Evolutionary conservation across 768 basidiomycete genomes (phyloP).

Genomic region (Rhizopogon vesiculosus): DNA sequence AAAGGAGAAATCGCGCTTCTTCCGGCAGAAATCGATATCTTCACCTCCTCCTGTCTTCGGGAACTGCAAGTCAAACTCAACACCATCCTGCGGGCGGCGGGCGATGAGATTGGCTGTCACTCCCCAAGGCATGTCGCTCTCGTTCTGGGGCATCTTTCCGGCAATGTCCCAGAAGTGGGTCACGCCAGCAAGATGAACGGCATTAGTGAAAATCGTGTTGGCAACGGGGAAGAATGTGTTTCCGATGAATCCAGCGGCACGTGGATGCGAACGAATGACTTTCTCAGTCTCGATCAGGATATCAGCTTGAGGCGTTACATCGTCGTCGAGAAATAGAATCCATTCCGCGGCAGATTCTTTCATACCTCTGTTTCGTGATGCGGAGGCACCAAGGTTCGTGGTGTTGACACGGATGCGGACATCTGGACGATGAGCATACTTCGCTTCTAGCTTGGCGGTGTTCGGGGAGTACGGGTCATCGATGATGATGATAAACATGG

Average conservation of each 20-base stretch:
- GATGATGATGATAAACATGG: constrained; percentile 56
- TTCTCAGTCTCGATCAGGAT: constrained; percentile 44
- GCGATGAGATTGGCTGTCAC: constrained; percentile 56
- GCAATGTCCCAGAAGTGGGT: constrained; percentile 64
- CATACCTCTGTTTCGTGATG: constrained; percentile 51
- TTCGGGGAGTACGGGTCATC: constrained; percentile 46
- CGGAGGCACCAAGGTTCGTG: constrained; percentile 46
- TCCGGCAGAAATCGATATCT: constrained; percentile 55
- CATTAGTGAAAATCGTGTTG: constrained; percentile 43
- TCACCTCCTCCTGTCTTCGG: constrained; percentile 66
- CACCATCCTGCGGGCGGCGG: constrained; percentile 39
- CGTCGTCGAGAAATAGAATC: constrained; percentile 60
- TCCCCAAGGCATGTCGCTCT: constrained; percentile 53
- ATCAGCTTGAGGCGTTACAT: constrained; percentile 38
- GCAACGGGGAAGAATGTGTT: constrained; percentile 45
- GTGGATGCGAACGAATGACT: constrained; percentile 39
- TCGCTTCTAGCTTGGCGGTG: constrained; percentile 32
- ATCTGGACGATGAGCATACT: constrained; percentile 40
- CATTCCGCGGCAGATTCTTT: constrained; percentile 53
- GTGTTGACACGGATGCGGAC: constrained; percentile 50
- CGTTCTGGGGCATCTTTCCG: constrained; percentile 31
- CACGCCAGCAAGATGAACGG: constrained; percentile 51
- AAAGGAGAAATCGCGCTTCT: constrained; percentile 37
- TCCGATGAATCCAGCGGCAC: constrained; percentile 53
- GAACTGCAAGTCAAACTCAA: constrained; percentile 42